Base-by-base conservation (phyloP, 495 filamentous ascomycete species). In the Elaphomyces granulatus region DNA sequence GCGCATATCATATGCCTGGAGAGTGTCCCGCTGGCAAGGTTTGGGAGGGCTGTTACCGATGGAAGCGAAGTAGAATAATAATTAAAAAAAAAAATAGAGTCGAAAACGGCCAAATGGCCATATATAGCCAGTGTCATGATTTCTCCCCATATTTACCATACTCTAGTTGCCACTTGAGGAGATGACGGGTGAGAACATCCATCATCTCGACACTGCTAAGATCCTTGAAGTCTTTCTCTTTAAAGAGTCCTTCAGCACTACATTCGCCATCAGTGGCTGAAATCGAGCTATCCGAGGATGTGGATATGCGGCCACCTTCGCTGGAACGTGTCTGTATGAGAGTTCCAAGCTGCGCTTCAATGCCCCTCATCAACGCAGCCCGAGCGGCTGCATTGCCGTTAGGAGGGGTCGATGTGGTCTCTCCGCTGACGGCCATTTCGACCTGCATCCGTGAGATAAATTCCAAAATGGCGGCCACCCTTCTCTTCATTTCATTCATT, bases 371-470 rank as follows among this genome's bases (percentile, higher is more conserved):
- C 2, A 62, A 45, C 7, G 54, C 14, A 9, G 39, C 33, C 4
- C 26, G 28, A 32, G 43, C 28, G 15, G 19, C 20, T 2, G 53
- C 54, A 36, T 58, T 61, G 31, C 55, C 42, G 3, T 61, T 57
- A 10, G 58, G 61, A 17, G 35, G 41, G 2, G 64, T 61, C 19
- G 50, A 53, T 1, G 55, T 57, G 38, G 57, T 63, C 34, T 68
- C 58, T 15, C 58, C 55, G 23, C 58, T 52, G 2, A 54, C 75
- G 0, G 84, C 87, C 64, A 94, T 74, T 53, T 98, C 90, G 9
- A 94, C 68, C 50, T 95, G 88, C 46, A 84, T 88, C 34, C 83
- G 75, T 6, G 82, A 78, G 48, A 98, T 94, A 56, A 83, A 95
- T 32, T 93, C 86, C 12, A 92, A 66, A 40, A 98, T 88, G 10